Conservation (phyloP, 805 yeast genomes). For the Nakazawaea wyomingensis region DNA sequence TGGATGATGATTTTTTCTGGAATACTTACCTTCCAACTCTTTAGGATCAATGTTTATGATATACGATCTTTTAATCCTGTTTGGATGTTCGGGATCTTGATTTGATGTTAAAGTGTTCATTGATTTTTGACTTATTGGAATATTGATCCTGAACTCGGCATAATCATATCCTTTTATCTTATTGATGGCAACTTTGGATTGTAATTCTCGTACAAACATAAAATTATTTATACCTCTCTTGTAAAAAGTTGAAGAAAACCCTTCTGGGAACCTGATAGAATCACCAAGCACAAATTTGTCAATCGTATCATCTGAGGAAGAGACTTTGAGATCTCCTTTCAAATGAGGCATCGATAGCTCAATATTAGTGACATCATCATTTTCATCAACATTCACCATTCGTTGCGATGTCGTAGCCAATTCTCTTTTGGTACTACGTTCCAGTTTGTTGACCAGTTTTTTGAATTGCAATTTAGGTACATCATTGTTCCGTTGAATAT, state of each 20-base stretch:
- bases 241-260: slow-evolving; percentile 45
- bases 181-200: slow-evolving; percentile 38
- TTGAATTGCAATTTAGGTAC: not conserved
- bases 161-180: slow-evolving; percentile 29
- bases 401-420: not conserved
- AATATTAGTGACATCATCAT: not conserved
- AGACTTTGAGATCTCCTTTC: not conserved
- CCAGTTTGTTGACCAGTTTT: too few relatives aligned
- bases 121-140: slow-evolving; percentile 29
- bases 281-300: slow-evolving; percentile 2
- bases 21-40: slow-evolving; percentile 33
- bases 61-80: slow-evolving; percentile 30
- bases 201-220: slow-evolving; percentile 47
- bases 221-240: slow-evolving; percentile 42
- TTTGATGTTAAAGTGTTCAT: slow-evolving; percentile 13
- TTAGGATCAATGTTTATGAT: slow-evolving; percentile 36
- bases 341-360: slow-evolving; percentile 5
- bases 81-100: slow-evolving; percentile 18
- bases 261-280: slow-evolving; percentile 32
- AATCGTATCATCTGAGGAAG: slow-evolving; percentile 1
- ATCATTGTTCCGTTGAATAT: too few relatives aligned
- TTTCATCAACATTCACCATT: not conserved
- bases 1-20: slow-evolving; percentile 14
- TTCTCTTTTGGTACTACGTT: not conserved
- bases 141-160: slow-evolving; percentile 38